phyloP scores from a whole-genome alignment of 345 rosid genomes.

The Populus nigra region DNA sequence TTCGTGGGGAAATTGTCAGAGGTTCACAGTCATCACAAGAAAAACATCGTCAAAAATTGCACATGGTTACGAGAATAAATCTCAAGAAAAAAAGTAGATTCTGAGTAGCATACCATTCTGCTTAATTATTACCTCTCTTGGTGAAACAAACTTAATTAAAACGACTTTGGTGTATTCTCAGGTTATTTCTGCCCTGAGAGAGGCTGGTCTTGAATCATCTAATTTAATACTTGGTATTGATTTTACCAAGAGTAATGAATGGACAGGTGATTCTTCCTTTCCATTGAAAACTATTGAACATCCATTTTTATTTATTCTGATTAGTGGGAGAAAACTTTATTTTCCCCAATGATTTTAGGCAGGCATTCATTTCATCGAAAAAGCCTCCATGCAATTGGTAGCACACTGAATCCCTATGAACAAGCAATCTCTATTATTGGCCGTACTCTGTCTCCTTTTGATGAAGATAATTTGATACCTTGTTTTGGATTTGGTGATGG shows the following conservation, averaged over 20 bases:
- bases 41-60: neutral
- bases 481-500: conserved; percentile 99
- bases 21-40: neutral
- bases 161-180: conserved; percentile 19
- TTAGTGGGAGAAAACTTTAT: neutral
- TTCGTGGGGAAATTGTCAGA: neutral
- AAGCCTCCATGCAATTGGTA: conserved; percentile 77
- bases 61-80: neutral
- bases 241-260: conserved; percentile 79
- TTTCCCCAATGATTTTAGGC: conserved; percentile 42
- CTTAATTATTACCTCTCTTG: neutral
- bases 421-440: conserved; percentile 96
- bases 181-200: conserved; percentile 65
- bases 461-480: conserved; percentile 91
- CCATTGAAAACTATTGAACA: neutral
- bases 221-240: conserved; percentile 69
- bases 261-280: conserved; percentile 49
- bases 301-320: neutral
- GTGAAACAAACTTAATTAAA: neutral
- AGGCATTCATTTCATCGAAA: conserved; percentile 66
- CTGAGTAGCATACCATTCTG: neutral
- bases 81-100: neutral
- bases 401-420: conserved; percentile 72
- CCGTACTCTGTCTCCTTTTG: conserved; percentile 77
- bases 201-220: conserved; percentile 79